Percentiles rank a stretch among this genome's conserved stretches.
These are phyloP conservation scores for Tricholomella constricta DNA, from an alignment of 768 basidiomycete species.

Conservation along the genomic window DNA sequence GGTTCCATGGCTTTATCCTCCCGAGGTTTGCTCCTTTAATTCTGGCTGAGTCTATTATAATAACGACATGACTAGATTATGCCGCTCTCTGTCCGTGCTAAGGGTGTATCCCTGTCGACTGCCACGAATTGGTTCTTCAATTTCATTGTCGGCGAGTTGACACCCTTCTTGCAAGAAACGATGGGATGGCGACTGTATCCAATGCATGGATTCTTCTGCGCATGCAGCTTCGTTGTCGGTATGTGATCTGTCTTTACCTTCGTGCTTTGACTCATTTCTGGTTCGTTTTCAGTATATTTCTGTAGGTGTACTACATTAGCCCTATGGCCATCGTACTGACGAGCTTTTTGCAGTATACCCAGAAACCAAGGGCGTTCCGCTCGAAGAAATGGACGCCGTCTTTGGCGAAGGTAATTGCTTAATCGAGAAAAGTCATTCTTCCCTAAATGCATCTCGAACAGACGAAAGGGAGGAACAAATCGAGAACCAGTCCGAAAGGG, in stretches of 20 bases:
- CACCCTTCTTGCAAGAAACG: conserved; percentile 82
- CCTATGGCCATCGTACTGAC: conserved; percentile 2
- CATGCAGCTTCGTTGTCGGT: conserved; percentile 83
- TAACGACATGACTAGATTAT: conserved; percentile 62
- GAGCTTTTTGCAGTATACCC: conserved; percentile 62
- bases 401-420: conserved; percentile 77
- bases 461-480: conserved; percentile 56
- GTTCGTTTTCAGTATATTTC: conserved; percentile 61
- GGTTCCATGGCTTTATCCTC: conserved; percentile 85
- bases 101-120: conserved; percentile 94
- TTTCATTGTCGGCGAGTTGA: conserved; percentile 85
- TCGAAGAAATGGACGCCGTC: conserved; percentile 90
- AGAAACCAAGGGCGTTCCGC: conserved; percentile 82
- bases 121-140: conserved; percentile 91
- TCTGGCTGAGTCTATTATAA: not conserved
- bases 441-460: conserved; percentile 1
- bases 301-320: conserved; percentile 42
- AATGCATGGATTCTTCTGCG: conserved; percentile 94
- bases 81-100: conserved; percentile 85
- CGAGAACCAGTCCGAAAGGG: conserved; percentile 65
- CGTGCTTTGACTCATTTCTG: conserved; percentile 1
- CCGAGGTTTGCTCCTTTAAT: conserved; percentile 55
- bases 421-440: not conserved
- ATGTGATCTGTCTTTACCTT: conserved; percentile 19
- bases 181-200: conserved; percentile 93